Base-by-base conservation (phyloP, 257 asterid genomes). In the Lycium ferocissimum region DNA sequence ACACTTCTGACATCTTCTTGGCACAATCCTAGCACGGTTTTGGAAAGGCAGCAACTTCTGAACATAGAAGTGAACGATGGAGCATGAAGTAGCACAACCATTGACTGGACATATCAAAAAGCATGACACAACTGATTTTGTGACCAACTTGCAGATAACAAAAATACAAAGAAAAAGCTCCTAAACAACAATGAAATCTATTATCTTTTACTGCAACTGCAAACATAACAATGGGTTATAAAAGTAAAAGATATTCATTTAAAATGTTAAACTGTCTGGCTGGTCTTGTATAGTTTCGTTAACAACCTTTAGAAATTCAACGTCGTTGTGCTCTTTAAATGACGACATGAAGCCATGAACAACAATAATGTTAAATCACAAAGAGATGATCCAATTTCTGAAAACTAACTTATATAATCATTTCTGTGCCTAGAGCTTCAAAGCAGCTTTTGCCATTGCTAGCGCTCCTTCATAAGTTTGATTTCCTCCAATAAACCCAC, bases 401-500 rank as follows among this genome's bases (percentile, higher is more conserved):
- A 76, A 51, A 76, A 49, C 47, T 26, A 26, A 37, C 13, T 22
- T 22, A 76, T 26, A 49, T 12, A 51, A 76, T 14, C 0, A 33
- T 51, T 13, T 62, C 17, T 45, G 49, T 54, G 84, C 40, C 66
- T 83, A 82, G 80, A 83, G 22, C 90, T 49, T 65, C 62, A 85
- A 61, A 78, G 86, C 84, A 78, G 86, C 80, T 73, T 83, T 85
- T 75, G 86, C 88, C 88, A 87, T 85, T 12, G 83, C 58, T 18
- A 85, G 83, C 43, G 86, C 90, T 37, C 89, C 88, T 37, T 87
- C 86, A 75, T 82, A 84, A 53, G 82, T 84, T 47, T n/a, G 76
- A 79, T 85, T 87, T 75, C 87, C 87, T n/a, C 89, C 89, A 81
- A 87, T 81, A 80, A 87, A 87, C 35, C 87, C 89, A 84, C 87